Conservation (phyloP, 2,329 filamentous ascomycete species). For the Sphaceloma murrayae region DNA sequence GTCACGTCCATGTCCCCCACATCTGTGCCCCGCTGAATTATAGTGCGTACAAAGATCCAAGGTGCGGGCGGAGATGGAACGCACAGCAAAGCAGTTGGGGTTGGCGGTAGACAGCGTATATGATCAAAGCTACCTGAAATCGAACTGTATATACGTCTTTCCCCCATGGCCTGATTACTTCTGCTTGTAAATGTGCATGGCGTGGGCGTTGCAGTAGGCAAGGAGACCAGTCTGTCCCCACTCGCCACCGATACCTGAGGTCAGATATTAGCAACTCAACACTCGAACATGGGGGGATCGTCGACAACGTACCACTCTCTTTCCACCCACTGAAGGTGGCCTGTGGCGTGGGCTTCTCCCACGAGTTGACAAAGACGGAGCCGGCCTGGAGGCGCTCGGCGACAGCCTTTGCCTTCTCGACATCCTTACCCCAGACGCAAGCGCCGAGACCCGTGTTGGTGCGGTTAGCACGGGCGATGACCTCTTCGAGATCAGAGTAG, state of each 20-base stretch:
- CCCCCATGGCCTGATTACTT: slow-evolving; percentile 17
- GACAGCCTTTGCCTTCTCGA: slow-evolving; percentile 40
- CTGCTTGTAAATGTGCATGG: slow-evolving; percentile 39
- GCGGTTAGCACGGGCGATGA: slow-evolving; percentile 41
- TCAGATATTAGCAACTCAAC: slow-evolving; percentile 22
- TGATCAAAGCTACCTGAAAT: no score
- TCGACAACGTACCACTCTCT: slow-evolving; percentile 38
- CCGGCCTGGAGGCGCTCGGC: slow-evolving; percentile 44
- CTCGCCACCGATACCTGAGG: slow-evolving; percentile 65
- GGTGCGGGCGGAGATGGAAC: no score
- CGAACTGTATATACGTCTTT: no score
- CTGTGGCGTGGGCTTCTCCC: slow-evolving; percentile 38
- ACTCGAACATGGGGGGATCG: neutral
- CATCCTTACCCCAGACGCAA: slow-evolving; percentile 44
- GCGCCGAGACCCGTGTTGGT: slow-evolving; percentile 44
- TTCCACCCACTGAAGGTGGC: slow-evolving; percentile 66
- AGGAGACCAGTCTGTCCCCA: slow-evolving; percentile 38
- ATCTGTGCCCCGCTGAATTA: no score
- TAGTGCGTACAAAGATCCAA: no score
- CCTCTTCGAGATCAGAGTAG: slow-evolving; percentile 40
- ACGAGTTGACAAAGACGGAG: slow-evolving; percentile 48
- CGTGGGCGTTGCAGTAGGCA: slow-evolving; percentile 40
- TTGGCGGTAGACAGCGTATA: no score
- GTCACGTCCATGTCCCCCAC: no score
- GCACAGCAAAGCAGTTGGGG: no score